A percentile compares a stretch with the other conserved stretches of the same genome.
Evolutionary conservation across 208 protist species (phyloP).

Genomic region (Crithidia expoeki): DNA sequence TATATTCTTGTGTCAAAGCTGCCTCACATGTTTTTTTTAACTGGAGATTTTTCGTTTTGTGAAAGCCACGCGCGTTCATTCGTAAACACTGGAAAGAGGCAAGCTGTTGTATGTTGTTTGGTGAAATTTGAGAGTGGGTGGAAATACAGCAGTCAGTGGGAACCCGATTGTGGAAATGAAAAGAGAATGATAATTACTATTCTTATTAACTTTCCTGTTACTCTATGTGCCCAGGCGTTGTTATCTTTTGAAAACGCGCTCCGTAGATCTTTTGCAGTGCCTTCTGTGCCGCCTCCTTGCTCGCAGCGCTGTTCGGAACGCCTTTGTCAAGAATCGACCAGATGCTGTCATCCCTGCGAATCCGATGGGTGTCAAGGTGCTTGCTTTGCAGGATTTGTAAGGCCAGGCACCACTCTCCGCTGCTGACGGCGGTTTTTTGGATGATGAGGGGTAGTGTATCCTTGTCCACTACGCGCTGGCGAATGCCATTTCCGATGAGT

Average conservation of each 20-base stretch:
- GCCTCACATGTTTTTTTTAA: too few species aligned
- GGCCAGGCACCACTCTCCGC: conserved; percentile 62
- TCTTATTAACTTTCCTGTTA: too few species aligned
- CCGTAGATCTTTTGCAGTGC: conserved; percentile 40
- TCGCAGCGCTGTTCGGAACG: conserved; percentile 42
- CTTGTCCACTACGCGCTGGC: conserved; percentile 67
- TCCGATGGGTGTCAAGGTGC: conserved; percentile 49
- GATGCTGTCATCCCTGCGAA: conserved; percentile 57
- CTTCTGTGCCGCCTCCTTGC: conserved; percentile 36
- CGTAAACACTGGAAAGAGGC: too few species aligned
- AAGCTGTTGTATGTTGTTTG: too few species aligned
- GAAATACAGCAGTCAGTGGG: too few species aligned
- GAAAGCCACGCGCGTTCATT: too few species aligned
- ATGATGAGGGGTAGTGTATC: conserved; percentile 72
- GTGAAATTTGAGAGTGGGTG: too few species aligned
- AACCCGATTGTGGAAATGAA: not conserved
- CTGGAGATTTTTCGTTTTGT: too few species aligned
- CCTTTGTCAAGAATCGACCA: conserved; percentile 70
- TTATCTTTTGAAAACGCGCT: conserved; percentile 7
- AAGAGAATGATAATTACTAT: too few species aligned
- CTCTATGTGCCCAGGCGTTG: conserved; percentile 13
- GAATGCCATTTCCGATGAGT: conserved; percentile 49
- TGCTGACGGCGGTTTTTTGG: conserved; percentile 51
- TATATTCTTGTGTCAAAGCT: too few species aligned
- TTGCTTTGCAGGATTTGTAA: conserved; percentile 56